Conservation (phyloP, 495 filamentous ascomycete genomes). For the Trichoderma virens region DNA sequence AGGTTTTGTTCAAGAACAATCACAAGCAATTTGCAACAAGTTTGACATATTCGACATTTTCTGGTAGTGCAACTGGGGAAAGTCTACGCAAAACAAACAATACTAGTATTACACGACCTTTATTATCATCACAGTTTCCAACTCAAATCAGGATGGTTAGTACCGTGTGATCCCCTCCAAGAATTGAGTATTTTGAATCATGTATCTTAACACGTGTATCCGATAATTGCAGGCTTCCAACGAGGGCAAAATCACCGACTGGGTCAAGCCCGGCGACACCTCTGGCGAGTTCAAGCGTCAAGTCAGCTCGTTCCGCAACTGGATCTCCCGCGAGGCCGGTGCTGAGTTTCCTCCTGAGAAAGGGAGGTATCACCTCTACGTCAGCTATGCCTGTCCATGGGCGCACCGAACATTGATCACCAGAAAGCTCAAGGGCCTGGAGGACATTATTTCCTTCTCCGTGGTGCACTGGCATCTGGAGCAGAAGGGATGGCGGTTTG, state of each 20-base stretch:
- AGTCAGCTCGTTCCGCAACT: constrained; percentile 61
- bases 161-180: too few relatives aligned
- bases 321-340: constrained; percentile 51
- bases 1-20: not conserved
- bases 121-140: not conserved
- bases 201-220: not conserved
- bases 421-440: constrained; percentile 70
- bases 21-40: not conserved
- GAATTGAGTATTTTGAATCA: too few relatives aligned
- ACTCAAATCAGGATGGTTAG: constrained; percentile 4
- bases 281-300: constrained; percentile 87
- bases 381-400: constrained; percentile 73
- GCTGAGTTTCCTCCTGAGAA: constrained; percentile 65
- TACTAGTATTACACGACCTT: not conserved
- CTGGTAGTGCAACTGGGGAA: not conserved
- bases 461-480: constrained; percentile 61
- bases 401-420: constrained; percentile 71
- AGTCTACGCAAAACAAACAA: not conserved
- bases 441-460: constrained; percentile 61
- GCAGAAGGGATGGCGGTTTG: constrained; percentile 69
- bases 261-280: constrained; percentile 66
- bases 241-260: constrained; percentile 62
- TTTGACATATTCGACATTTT: not conserved
- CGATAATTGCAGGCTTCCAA: not conserved
- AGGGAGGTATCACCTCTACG: constrained; percentile 73